Evolutionary conservation across 2,329 filamentous ascomycete species (phyloP).

Genomic region (Fonsecaea erecta): DNA sequence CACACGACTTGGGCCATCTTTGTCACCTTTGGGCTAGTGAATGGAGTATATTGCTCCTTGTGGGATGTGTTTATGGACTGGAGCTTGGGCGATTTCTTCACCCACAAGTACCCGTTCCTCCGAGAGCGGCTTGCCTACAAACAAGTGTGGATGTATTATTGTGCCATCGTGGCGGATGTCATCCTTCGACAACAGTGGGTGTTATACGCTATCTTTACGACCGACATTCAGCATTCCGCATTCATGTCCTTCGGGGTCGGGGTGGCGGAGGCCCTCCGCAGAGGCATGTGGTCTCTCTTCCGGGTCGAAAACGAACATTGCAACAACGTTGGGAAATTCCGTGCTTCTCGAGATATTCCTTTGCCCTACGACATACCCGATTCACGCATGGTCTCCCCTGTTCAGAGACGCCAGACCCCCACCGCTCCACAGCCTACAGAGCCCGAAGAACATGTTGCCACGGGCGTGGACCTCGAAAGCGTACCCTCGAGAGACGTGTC

Average conservation of each 20-base stretch:
- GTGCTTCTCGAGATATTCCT: constrained; percentile 84
- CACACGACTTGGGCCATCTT: constrained; percentile 70
- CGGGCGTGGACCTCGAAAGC: constrained; percentile 36
- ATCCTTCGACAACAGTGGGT: constrained; percentile 93
- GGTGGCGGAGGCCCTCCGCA: constrained; percentile 77
- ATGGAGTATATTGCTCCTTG: constrained; percentile 79
- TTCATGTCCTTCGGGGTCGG: constrained; percentile 78
- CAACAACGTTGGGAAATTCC: constrained; percentile 85
- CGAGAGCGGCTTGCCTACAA: constrained; percentile 82
- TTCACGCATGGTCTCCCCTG: constrained; percentile 24
- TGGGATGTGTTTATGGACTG: constrained; percentile 99
- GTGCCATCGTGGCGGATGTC: constrained; percentile 80
- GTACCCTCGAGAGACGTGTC: constrained; percentile 17
- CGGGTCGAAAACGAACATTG: constrained; percentile 98
- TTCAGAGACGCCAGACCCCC: constrained; percentile 7
- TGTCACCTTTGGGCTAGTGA: constrained; percentile 78
- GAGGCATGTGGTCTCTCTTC: constrained; percentile 90
- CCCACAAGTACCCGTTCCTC: constrained; percentile 65
- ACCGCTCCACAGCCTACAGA: constrained; percentile 16
- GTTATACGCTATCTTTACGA: constrained; percentile 83
- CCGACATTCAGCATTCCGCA: constrained; percentile 80
- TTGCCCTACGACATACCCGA: constrained; percentile 67
- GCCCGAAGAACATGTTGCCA: constrained; percentile 23
- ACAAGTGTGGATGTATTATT: constrained; percentile 80
- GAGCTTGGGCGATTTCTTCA: constrained; percentile 79